Percentiles rank a stretch among this genome's conserved stretches.
Evolutionary conservation across 768 basidiomycete genomes (phyloP).

Genomic region (Tephrocybe sp.): DNA sequence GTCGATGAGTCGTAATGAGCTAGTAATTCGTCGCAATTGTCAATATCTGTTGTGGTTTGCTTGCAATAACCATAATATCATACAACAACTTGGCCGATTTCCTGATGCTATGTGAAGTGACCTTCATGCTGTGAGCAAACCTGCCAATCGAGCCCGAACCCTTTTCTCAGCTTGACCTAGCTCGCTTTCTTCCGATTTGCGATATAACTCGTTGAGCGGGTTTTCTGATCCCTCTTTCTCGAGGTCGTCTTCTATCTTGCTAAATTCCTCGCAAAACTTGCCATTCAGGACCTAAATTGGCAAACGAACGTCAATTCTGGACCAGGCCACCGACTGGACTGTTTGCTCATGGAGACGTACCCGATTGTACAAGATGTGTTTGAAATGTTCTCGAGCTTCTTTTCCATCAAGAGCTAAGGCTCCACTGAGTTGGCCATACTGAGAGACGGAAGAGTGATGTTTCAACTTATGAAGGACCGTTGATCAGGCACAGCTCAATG

Average conservation of each 20-base stretch:
- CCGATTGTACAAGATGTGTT: constrained; percentile 57
- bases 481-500: background rate
- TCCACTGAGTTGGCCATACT: constrained; percentile 60
- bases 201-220: constrained; percentile 54
- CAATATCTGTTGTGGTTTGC: too few relatives aligned
- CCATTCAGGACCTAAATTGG: constrained; percentile 50
- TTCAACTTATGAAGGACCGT: constrained; percentile 39
- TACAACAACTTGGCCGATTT: too few relatives aligned
- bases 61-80: too few relatives aligned
- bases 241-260: constrained; percentile 51
- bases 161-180: constrained; percentile 59
- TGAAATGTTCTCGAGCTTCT: constrained; percentile 49
- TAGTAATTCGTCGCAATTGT: too few relatives aligned
- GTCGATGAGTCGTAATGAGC: too few relatives aligned
- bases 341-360: constrained; percentile 25
- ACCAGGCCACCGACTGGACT: background rate
- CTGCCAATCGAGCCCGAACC: constrained; percentile 48
- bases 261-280: constrained; percentile 55
- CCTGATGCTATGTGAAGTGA: too few relatives aligned
- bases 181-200: constrained; percentile 46
- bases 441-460: constrained; percentile 59
- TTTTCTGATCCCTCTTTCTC: constrained; percentile 55
- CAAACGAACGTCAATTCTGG: background rate
- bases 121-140: constrained; percentile 31
- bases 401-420: constrained; percentile 53